Percentiles rank a stretch among this genome's conserved stretches.
Evolutionary conservation across 495 filamentous ascomycete genomes (phyloP).

Genomic region (Lepraria neglecta): DNA sequence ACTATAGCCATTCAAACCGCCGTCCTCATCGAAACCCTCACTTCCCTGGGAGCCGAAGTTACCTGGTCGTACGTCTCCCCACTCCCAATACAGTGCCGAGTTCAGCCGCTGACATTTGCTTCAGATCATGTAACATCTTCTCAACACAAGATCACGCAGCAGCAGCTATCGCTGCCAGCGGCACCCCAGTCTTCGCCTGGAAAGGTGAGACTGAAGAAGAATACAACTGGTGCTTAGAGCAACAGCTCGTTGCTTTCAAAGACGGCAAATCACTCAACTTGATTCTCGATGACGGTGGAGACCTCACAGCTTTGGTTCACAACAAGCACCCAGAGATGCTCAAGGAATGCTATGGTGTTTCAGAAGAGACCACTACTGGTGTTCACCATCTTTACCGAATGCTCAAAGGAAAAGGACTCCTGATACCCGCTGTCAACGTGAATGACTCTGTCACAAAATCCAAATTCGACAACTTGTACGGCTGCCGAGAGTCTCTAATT

Average conservation of each 20-base stretch:
- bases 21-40: conserved; percentile 96
- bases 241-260: conserved; percentile 95
- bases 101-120: conserved; percentile 5
- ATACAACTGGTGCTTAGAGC: conserved; percentile 99
- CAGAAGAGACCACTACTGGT: conserved; percentile 99
- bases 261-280: conserved; percentile 94
- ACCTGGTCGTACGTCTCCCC: conserved; percentile 66
- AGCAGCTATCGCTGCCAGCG: conserved; percentile 88
- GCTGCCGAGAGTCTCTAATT: conserved; percentile 96
- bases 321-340: conserved; percentile 96
- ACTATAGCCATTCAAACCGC: conserved; percentile 87
- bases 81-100: not conserved
- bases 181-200: conserved; percentile 98
- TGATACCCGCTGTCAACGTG: conserved; percentile 96
- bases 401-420: conserved; percentile 86
- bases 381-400: conserved; percentile 99
- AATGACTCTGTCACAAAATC: conserved; percentile 99
- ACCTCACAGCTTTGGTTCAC: conserved; percentile 94
- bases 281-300: conserved; percentile 98
- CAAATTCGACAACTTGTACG: conserved; percentile 99
- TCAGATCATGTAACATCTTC: conserved; percentile 88
- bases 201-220: conserved; percentile 99
- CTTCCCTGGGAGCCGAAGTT: conserved; percentile 88
- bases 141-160: conserved; percentile 98
- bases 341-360: conserved; percentile 94